Percentiles rank a stretch among this genome's conserved stretches.
Evolutionary conservation across 1,139 yeast species (phyloP).

Genomic region (Sugiyamaella neomexicana): DNA sequence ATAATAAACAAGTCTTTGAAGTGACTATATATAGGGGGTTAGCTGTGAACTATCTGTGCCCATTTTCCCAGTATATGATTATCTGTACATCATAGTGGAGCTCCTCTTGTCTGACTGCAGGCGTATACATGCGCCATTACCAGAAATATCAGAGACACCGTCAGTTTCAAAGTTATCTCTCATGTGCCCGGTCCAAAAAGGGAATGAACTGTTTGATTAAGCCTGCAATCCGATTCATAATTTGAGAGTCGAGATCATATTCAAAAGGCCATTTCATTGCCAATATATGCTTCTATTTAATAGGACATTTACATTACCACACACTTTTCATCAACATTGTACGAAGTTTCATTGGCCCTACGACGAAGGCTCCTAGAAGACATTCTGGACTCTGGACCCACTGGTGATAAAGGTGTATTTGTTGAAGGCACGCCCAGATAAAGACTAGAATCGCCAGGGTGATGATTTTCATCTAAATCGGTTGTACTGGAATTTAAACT

Average conservation of each 20-base stretch:
- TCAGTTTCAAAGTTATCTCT: too few species aligned
- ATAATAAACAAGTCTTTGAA: too few species aligned
- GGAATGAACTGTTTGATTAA: too few species aligned
- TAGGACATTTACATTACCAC: constrained; percentile 8
- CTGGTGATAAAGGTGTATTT: not conserved
- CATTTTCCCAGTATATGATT: not conserved
- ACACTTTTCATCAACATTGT: constrained; percentile 21
- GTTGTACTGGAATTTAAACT: not conserved
- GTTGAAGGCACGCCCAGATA: not conserved
- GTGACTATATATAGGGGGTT: too few species aligned
- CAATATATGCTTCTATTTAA: not conserved
- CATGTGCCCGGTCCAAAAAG: too few species aligned
- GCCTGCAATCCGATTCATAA: too few species aligned
- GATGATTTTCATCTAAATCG: not conserved
- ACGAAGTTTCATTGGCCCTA: constrained; percentile 8
- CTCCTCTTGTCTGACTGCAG: not conserved
- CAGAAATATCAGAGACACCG: not conserved
- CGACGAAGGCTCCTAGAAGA: constrained; percentile 16
- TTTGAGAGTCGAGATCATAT: too few species aligned
- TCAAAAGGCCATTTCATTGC: not conserved
- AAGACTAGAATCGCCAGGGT: not conserved
- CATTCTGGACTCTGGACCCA: not conserved
- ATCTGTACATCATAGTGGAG: not conserved
- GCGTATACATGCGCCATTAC: not conserved
- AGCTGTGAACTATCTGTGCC: too few species aligned